Evolutionary conservation across 768 basidiomycete species (phyloP), one percentile per base, ranked within the genome.

Genomic region (Pleurotus cornucopiae): DNA sequence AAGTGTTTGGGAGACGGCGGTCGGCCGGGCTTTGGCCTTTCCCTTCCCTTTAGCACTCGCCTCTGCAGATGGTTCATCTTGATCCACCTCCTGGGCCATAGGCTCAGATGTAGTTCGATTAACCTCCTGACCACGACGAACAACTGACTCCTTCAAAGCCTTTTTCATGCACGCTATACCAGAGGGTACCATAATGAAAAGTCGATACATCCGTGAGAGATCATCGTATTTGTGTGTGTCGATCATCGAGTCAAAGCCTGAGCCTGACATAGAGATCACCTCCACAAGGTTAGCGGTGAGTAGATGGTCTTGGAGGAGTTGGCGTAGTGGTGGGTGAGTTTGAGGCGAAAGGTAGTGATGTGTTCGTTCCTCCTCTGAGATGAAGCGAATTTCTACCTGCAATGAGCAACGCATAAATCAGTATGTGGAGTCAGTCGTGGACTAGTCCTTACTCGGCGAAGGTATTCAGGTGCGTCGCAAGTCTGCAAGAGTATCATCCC

Each of bases 171-270:
- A 78, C 2, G 79, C 71, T 39, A 88, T 72, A 3, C 96, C 97
- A 2, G 72, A 69, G 1, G 84, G 77, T 11, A 94, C 86, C 66
- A 76, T 80, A 2, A 67, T 71, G 67, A 85, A 95, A 13, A 99
- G 76, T 2, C 81, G 78, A 71, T 89, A 97, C 43, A 99, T 67
- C 4, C 94, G 83, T 7, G 79, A 76, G 16, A 98, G 77, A 61
- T 94, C 93, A 11, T 85, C 80, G 13, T 81, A 69, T 66, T 86
- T 89, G 66, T 91, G 84, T 25, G 79, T 72, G 65, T 98, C 91
- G 44, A 98, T 78, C 91, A 98, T 94, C 14, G 73, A 73, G 60
- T 94, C 85, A 46, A 98, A 71, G 6, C 97, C 97, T 4, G 94
- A 93, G 60, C 85, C 83, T 1, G 83, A 79, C 82, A 92, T 89